phyloP scores from a whole-genome alignment of 768 basidiomycete species.

The Bullera alba region DNA sequence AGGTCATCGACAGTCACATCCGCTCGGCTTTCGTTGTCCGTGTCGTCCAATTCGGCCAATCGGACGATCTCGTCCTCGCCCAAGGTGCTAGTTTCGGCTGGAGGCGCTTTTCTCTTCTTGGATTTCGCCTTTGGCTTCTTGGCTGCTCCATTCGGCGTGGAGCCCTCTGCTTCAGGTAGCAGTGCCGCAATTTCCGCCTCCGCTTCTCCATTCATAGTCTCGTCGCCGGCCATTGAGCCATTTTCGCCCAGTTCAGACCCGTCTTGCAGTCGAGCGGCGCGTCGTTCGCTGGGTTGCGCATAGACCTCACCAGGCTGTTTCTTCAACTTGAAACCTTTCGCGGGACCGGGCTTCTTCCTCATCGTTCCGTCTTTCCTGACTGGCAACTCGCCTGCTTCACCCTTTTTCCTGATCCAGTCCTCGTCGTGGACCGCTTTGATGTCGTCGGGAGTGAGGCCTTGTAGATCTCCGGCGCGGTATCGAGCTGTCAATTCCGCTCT shows the following conservation, averaged over 20 bases:
- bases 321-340: constrained; percentile 41
- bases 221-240: constrained; percentile 11
- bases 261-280: background rate
- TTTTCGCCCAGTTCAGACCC: background rate
- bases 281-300: background rate
- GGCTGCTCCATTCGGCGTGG: background rate
- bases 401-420: constrained; percentile 27
- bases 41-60: constrained; percentile 6
- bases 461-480: constrained; percentile 21
- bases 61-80: constrained; percentile 4
- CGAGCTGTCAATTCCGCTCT: constrained; percentile 29
- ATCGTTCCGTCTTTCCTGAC: constrained; percentile 41
- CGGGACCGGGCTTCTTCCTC: constrained; percentile 42
- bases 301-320: constrained; percentile 17
- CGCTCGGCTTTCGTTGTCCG: constrained; percentile 10
- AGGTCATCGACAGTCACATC: constrained; percentile 1
- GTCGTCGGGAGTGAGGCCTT: constrained; percentile 29
- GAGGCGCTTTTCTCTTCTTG: constrained; percentile 15
- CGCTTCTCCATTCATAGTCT: constrained; percentile 10
- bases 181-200: constrained; percentile 32
- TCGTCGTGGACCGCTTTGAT: constrained; percentile 39
- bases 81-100: constrained; percentile 12
- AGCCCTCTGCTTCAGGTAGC: constrained; percentile 14
- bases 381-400: constrained; percentile 12
- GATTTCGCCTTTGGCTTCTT: background rate